Evolutionary conservation across 805 yeast genomes (phyloP), one percentile per base, ranked within the genome.

Genomic region (Starmerella roubikii): DNA sequence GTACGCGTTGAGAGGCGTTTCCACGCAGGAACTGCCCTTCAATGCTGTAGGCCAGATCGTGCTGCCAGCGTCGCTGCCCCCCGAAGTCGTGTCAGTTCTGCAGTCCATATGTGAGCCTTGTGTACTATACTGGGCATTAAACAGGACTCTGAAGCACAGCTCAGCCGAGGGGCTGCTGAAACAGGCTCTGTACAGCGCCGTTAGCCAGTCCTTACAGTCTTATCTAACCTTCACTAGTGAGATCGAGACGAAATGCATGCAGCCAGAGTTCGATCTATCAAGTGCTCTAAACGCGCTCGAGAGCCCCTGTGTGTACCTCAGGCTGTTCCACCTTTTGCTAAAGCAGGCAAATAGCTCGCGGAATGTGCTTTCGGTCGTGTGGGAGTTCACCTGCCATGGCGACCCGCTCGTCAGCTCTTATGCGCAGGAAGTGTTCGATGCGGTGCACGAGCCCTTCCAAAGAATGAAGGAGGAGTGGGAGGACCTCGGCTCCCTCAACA

Each of bases 71-170:
- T 28, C 13, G 31, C 56, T 78, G 13, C 70, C 75, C 20, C 69
- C 68, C 43, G 70, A 84, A 5, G 62, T 70, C 19, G 65, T 76
- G 32, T 74, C 75, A 0, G 49, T 74, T 21, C 55, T 82, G 24
- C 72, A 68, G 40, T 55, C 65, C 21, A 58, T 80, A 1, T 60
- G 78, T 30, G 95, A 85, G 55, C 78, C 84, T 1, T 88, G 82
- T 0, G 57, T 85, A 25, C 58, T 84, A 3, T 82, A 71, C 57
- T 66, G 68, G 37, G 55, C 62, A 31, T 56, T 83, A 26, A 56
- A 54, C 4, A 40, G 37, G 13, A 49, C 52, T 17, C 46, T 67
- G 11, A 61, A 58, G 28, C 55, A 57, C 46, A 48, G 58, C 42
- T 40, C 12, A 2, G 29, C 49, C 45, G 54, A 19, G 3, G 54